A percentile compares a stretch with the other conserved stretches of the same genome.
Conservation (phyloP, 129 eudicot species). For the Calendula officinalis region DNA sequence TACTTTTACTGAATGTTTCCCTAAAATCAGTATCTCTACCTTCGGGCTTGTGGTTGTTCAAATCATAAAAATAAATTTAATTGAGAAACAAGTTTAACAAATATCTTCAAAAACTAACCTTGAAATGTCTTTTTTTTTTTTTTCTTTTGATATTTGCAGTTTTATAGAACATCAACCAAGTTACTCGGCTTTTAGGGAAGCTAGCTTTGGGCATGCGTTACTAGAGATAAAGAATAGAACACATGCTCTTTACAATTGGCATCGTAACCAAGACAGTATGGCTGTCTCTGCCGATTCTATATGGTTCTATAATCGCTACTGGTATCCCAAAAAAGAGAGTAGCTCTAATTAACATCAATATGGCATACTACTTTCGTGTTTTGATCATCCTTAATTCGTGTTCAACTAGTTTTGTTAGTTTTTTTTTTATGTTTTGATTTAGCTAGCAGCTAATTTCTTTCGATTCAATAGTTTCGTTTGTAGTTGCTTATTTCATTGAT, state of each 20-base stretch:
- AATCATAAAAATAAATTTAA: too few relatives aligned
- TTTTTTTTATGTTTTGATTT: constrained; percentile 1
- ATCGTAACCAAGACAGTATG: constrained; percentile 59
- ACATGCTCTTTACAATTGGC: constrained; percentile 76
- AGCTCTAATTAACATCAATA: constrained; percentile 18
- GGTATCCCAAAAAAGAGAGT: constrained; percentile 55
- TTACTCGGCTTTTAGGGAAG: constrained; percentile 74
- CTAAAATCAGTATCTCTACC: too few relatives aligned
- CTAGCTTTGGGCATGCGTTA: constrained; percentile 75
- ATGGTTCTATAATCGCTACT: constrained; percentile 67
- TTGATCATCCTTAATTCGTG: background rate
- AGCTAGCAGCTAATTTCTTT: constrained; percentile 5
- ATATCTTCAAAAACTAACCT: too few relatives aligned
- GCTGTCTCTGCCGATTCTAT: constrained; percentile 48
- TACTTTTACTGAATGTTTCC: too few relatives aligned
- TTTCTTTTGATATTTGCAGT: constrained; percentile 44
- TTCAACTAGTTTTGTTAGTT: constrained; percentile 1
- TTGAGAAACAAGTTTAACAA: background rate
- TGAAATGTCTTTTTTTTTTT: background rate
- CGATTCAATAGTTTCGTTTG: background rate
- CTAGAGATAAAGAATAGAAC: constrained; percentile 71
- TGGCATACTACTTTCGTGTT: background rate
- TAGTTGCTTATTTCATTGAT: background rate
- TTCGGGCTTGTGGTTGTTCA: too few relatives aligned
- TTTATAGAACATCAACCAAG: constrained; percentile 60